Conservation (phyloP, 148 eudicot genomes). For the Agrostemma githago region DNA sequence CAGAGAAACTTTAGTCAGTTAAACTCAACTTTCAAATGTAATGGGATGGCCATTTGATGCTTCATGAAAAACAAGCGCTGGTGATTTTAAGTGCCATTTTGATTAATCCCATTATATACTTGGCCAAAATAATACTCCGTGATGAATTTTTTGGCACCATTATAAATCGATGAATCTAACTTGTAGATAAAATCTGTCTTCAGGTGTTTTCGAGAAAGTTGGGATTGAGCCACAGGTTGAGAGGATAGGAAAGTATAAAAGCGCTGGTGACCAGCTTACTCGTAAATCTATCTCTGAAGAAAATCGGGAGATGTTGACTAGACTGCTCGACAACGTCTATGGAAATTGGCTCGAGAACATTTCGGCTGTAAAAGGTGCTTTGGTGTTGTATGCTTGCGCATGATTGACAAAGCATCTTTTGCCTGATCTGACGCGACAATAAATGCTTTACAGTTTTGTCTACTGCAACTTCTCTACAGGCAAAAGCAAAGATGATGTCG, state of each 20-base stretch:
- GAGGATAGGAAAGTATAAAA: conserved; percentile 94
- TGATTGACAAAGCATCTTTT: conserved; percentile 15
- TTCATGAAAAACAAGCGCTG: not conserved
- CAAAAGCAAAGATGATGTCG: conserved; percentile 70
- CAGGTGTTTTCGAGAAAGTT: conserved; percentile 86
- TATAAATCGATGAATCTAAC: not conserved
- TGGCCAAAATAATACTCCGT: not conserved
- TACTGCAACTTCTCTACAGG: conserved; percentile 47
- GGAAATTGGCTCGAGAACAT: conserved; percentile 82
- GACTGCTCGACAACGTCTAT: conserved; percentile 82
- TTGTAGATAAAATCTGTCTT: conserved; percentile 21
- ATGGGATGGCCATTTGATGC: not conserved
- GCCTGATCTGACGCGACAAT: conserved; percentile 13
- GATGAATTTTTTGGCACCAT: not conserved
- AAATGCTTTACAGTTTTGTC: conserved; percentile 27
- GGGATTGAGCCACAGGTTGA: conserved; percentile 92
- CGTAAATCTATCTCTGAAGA: conserved; percentile 84
- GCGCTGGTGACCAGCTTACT: conserved; percentile 86
- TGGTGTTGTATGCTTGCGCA: conserved; percentile 24
- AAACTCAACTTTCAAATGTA: not conserved
- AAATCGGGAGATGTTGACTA: conserved; percentile 88
- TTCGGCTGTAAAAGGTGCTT: conserved; percentile 64
- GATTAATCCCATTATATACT: not conserved
- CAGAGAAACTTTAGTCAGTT: not conserved
- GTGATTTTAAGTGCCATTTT: not conserved